A percentile compares a stretch with the other conserved stretches of the same genome.
Evolutionary conservation across 176 grass and related monocot genomes (phyloP).

Genomic region (Zoysia japonica): DNA sequence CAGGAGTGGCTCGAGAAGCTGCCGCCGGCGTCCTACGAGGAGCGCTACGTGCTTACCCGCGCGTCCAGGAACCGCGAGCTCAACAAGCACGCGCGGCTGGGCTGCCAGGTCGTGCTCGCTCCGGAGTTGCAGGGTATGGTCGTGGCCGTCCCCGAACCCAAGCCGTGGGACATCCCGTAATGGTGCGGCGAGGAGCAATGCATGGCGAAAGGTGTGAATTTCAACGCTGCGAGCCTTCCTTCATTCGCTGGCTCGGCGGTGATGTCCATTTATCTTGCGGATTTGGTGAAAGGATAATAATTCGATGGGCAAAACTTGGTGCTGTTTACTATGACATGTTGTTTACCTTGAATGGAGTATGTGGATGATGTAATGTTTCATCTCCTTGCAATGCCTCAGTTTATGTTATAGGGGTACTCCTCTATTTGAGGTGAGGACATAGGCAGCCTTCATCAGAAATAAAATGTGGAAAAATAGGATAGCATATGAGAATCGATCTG

Average conservation of each 20-base stretch:
- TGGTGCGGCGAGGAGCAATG: background rate
- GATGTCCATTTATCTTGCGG: constrained; percentile 25
- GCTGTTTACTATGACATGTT: constrained; percentile 25
- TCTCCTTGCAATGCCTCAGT: constrained; percentile 28
- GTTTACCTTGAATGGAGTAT: constrained; percentile 31
- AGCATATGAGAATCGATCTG: background rate
- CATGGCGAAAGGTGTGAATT: constrained; percentile 17
- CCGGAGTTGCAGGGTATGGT: constrained; percentile 91
- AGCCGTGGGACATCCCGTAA: constrained; percentile 98
- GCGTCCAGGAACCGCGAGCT: constrained; percentile 70
- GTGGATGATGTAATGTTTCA: constrained; percentile 53
- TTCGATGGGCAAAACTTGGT: constrained; percentile 45
- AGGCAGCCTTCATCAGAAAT: background rate
- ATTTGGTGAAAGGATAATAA: constrained; percentile 54
- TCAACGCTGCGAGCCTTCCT: constrained; percentile 25
- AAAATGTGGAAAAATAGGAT: background rate
- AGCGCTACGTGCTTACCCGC: constrained; percentile 78
- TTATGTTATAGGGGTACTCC: background rate
- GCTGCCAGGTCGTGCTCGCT: constrained; percentile 85
- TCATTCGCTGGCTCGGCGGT: background rate
- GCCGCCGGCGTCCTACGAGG: constrained; percentile 72
- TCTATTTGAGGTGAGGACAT: background rate
- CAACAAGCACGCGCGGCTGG: constrained; percentile 91
- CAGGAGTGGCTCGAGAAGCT: constrained; percentile 99
- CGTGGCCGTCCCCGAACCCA: constrained; percentile 79